Conservation (phyloP, 75 land plant species). For the Larix kaempferi region DNA sequence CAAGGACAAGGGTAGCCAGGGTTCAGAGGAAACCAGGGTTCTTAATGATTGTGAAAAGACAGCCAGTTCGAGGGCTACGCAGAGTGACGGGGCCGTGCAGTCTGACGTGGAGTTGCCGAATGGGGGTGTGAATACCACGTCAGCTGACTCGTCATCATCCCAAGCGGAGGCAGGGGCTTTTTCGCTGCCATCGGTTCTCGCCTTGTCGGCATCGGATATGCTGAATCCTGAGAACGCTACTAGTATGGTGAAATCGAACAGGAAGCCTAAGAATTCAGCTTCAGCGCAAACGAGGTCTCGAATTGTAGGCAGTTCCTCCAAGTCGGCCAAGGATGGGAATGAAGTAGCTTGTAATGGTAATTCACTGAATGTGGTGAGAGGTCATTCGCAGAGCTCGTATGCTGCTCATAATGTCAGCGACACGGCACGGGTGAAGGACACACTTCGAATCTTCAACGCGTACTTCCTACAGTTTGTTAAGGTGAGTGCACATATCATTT, state of each 20-base stretch:
- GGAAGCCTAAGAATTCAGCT: background rate
- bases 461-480: constrained; percentile 66
- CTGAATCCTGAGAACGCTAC: background rate
- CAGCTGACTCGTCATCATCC: background rate
- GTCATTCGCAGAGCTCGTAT: constrained; percentile 2
- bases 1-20: background rate
- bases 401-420: constrained; percentile 14
- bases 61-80: background rate
- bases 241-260: background rate
- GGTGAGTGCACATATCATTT: constrained; percentile 20
- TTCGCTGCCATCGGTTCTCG: background rate
- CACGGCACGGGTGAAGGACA: constrained; percentile 39
- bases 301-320: background rate
- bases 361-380: background rate
- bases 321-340: background rate
- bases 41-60: background rate
- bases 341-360: background rate
- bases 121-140: background rate
- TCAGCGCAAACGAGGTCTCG: no score
- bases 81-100: background rate
- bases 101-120: background rate
- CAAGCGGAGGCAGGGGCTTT: background rate
- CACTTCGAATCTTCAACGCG: constrained; percentile 62
- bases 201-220: background rate
- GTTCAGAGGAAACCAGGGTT: background rate